Evolutionary conservation across 1,284 basidiomycete genomes (phyloP).

Genomic region (Calocybe gambosa): DNA sequence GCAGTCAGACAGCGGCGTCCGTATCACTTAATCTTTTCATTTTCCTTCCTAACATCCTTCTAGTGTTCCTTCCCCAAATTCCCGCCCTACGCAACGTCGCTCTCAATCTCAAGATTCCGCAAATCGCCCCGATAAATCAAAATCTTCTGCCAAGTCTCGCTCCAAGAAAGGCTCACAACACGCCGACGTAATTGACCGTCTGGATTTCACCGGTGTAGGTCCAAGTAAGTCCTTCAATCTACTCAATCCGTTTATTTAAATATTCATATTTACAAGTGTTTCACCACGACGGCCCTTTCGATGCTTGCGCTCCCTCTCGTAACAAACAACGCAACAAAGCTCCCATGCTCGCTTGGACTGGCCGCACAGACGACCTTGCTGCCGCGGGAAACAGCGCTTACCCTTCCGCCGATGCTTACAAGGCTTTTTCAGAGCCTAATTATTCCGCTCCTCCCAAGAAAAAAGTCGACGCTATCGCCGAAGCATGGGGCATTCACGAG

Average conservation of each 20-base stretch:
- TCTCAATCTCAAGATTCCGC: slow-evolving; percentile 68
- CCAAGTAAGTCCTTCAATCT: slow-evolving; percentile 49
- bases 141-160: slow-evolving; percentile 38
- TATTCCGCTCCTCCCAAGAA: slow-evolving; percentile 62
- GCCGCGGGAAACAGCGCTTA: slow-evolving; percentile 42
- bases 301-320: slow-evolving; percentile 81
- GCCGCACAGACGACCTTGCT: slow-evolving; percentile 36
- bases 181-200: slow-evolving; percentile 45
- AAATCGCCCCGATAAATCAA: slow-evolving; percentile 49
- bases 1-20: slow-evolving; percentile 32
- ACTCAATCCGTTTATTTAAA: slow-evolving; percentile 10
- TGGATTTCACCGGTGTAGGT: slow-evolving; percentile 53
- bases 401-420: slow-evolving; percentile 44
- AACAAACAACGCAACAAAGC: slow-evolving; percentile 74
- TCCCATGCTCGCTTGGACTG: slow-evolving; percentile 74
- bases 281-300: slow-evolving; percentile 85
- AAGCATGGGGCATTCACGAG: slow-evolving; percentile 85
- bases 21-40: no score
- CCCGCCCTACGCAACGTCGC: slow-evolving; percentile 38
- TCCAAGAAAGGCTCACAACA: slow-evolving; percentile 61
- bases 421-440: slow-evolving; percentile 38
- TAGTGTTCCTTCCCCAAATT: slow-evolving; percentile 14
- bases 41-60: no score
- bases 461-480: slow-evolving; percentile 74
- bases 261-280: slow-evolving; percentile 48